Conservation (phyloP, 148 eudicot genomes). For the Rhododendron mucronatum region DNA sequence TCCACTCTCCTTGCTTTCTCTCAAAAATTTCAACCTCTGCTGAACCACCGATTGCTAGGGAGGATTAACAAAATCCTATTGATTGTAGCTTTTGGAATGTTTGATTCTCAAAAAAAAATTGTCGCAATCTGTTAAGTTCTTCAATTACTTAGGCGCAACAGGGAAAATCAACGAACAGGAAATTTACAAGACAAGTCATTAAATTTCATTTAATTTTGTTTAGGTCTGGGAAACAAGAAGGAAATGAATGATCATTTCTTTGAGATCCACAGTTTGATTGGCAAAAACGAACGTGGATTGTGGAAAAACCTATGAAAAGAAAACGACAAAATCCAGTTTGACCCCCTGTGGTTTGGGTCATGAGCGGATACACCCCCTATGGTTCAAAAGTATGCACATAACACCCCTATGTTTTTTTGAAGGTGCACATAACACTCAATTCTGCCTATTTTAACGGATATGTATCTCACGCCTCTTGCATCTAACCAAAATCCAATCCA, state of each 20-base stretch:
- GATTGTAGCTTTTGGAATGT: neutral
- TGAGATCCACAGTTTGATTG: neutral
- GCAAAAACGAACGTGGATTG: neutral
- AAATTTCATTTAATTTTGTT: too few relatives aligned
- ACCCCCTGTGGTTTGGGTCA: too few relatives aligned
- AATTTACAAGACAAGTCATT: neutral
- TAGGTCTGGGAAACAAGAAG: neutral
- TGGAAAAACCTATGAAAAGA: neutral
- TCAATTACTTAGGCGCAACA: neutral
- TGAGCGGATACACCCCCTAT: too few relatives aligned
- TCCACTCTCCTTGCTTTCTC: neutral
- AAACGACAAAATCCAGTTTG: neutral
- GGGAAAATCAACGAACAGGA: neutral
- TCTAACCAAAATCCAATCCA: too few relatives aligned
- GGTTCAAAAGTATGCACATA: too few relatives aligned
- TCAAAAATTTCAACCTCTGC: neutral
- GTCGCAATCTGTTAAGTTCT: neutral
- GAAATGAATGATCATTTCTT: neutral
- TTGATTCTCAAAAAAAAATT: neutral
- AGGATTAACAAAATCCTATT: too few relatives aligned
- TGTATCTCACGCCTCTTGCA: too few relatives aligned
- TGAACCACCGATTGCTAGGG: neutral
- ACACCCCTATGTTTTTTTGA: too few relatives aligned
- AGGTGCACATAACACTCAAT: too few relatives aligned
- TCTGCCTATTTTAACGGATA: too few relatives aligned